These are phyloP conservation scores for Erythrophleum ivorense DNA, from an alignment of 331 rosid species.

Conservation along the genomic window DNA sequence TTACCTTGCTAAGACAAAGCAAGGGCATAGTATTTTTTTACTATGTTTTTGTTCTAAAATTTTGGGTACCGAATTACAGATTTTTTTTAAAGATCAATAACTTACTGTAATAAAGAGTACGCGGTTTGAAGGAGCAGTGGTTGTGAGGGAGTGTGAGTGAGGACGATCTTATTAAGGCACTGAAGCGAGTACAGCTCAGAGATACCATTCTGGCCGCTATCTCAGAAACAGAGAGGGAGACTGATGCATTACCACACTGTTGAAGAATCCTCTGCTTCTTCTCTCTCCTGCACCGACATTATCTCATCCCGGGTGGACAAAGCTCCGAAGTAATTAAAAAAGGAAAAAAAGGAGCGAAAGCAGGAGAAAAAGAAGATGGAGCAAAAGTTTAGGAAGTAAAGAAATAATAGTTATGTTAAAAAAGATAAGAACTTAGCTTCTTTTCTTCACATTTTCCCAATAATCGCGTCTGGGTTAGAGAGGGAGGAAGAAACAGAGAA, in stretches of 20 bases:
- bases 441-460: constrained; percentile 15
- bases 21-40: background rate
- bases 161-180: constrained; percentile 15
- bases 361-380: background rate
- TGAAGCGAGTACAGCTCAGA: constrained; percentile 48
- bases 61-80: background rate
- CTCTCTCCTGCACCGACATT: constrained; percentile 48
- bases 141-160: background rate
- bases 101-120: background rate
- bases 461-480: constrained; percentile 4
- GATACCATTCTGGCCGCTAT: constrained; percentile 1
- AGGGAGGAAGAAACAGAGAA: constrained; percentile 26
- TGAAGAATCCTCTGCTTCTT: constrained; percentile 25
- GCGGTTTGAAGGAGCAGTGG: constrained; percentile 6
- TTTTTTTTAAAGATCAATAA: background rate
- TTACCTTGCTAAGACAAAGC: background rate
- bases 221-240: background rate
- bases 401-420: background rate
- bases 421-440: constrained; percentile 11
- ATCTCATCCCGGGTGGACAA: background rate
- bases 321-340: constrained; percentile 22
- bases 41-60: background rate
- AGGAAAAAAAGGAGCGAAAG: background rate
- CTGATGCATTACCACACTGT: constrained; percentile 8
- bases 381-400: background rate